A percentile compares a stretch with the other conserved stretches of the same genome.
Conservation (phyloP, 768 basidiomycete species). For the Exsudoporus frostii region DNA sequence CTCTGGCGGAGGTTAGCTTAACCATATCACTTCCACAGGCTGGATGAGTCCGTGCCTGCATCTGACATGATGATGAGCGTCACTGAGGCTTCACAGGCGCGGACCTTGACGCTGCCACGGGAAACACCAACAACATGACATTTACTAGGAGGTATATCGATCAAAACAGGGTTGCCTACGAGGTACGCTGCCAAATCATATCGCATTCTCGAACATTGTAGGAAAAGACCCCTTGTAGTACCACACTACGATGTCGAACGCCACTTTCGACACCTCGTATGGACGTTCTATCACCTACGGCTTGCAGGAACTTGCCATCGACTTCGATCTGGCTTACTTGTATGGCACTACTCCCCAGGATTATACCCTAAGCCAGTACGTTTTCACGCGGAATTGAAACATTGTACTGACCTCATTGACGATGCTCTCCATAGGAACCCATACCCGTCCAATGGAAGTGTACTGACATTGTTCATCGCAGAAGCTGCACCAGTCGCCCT, state of each 20-base stretch:
- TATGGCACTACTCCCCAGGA: conserved; percentile 78
- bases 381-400: not conserved
- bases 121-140: conserved; percentile 47
- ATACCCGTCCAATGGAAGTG: conserved; percentile 57
- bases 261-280: conserved; percentile 56
- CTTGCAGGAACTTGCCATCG: conserved; percentile 48
- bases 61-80: not conserved
- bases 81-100: conserved; percentile 35
- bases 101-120: conserved; percentile 40
- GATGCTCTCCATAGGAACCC: conserved; percentile 41
- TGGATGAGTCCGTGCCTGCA: conserved; percentile 56
- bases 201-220: not conserved
- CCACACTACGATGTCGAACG: conserved; percentile 54
- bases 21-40: conserved; percentile 22
- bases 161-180: conserved; percentile 72
- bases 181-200: conserved; percentile 39
- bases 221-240: conserved; percentile 40
- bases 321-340: conserved; percentile 58
- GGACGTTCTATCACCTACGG: conserved; percentile 55
- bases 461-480: conserved; percentile 56
- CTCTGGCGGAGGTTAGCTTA: not conserved
- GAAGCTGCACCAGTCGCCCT: conserved; percentile 55
- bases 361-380: conserved; percentile 63
- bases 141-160: conserved; percentile 77
- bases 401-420: not conserved